Percentiles rank a stretch among this genome's conserved stretches.
These are phyloP conservation scores for Brassica nigra DNA, from an alignment of 345 rosid species.

Conservation along the genomic window DNA sequence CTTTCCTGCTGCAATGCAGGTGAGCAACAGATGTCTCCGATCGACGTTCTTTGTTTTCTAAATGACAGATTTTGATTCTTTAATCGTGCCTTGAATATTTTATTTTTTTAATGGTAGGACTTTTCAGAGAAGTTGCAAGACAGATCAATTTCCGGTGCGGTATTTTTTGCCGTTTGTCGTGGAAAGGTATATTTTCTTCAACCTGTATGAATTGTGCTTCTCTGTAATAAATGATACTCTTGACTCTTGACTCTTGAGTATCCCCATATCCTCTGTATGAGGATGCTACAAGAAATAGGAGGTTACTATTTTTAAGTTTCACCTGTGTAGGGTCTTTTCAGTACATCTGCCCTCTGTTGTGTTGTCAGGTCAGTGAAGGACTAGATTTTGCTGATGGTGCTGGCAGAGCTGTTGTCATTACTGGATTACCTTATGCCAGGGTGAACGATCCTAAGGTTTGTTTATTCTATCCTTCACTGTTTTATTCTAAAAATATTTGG, in stretches of 20 bases:
- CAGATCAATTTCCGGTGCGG: conserved; percentile 70
- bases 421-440: conserved; percentile 88
- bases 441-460: conserved; percentile 85
- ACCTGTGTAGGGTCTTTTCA: conserved; percentile 6
- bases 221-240: neutral
- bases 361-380: conserved; percentile 95
- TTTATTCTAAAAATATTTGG: conserved; percentile 17
- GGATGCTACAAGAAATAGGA: conserved; percentile 8
- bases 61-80: conserved; percentile 21
- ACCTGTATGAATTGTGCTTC: neutral
- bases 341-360: conserved; percentile 22
- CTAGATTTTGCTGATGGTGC: conserved; percentile 96
- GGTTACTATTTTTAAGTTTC: conserved; percentile 5
- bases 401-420: conserved; percentile 77
- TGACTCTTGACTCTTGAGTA: neutral
- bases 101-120: conserved; percentile 53
- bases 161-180: conserved; percentile 97
- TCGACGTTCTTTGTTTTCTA: conserved; percentile 15
- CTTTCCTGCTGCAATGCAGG: conserved; percentile 79
- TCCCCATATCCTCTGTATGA: neutral
- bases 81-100: neutral
- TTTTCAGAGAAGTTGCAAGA: conserved; percentile 83
- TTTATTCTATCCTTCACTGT: conserved; percentile 24
- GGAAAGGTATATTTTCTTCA: conserved; percentile 73
- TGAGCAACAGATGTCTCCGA: conserved; percentile 32